Percentiles rank a stretch among this genome's conserved stretches.
phyloP scores from a whole-genome alignment of 1,139 yeast species.

The Saccharomycopsis hybrid region DNA sequence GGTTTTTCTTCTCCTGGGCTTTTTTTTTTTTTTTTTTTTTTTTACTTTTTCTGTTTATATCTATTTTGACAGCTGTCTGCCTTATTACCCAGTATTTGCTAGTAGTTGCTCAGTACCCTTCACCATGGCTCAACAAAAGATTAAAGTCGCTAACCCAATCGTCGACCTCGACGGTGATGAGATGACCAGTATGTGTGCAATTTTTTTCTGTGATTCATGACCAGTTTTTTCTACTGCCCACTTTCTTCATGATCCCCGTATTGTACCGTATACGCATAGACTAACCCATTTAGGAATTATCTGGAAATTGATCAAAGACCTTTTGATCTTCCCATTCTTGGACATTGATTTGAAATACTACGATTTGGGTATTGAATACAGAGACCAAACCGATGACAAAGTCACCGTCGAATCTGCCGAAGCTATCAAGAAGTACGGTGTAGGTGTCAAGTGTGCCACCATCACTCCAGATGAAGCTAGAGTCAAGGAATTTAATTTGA shows the following conservation, averaged over 20 bases:
- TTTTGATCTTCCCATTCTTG: conserved; percentile 65
- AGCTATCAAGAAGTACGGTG: conserved; percentile 83
- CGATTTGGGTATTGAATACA: conserved; percentile 77
- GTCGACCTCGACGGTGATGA: conserved; percentile 86
- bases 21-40: not conserved
- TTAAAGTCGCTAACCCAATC: conserved; percentile 63
- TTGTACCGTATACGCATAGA: no score
- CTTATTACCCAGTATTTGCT: not conserved
- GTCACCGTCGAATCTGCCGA: conserved; percentile 86
- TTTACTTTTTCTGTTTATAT: not conserved
- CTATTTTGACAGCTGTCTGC: not conserved
- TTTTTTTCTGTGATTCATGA: not conserved
- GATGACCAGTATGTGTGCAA: conserved; percentile 44
- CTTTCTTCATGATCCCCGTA: no score
- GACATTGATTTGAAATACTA: conserved; percentile 87
- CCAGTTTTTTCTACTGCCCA: not conserved
- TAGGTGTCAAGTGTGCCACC: conserved; percentile 95
- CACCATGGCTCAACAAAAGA: conserved; percentile 33
- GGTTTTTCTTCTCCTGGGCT: not conserved
- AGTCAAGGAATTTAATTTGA: conserved; percentile 80
- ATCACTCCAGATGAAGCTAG: conserved; percentile 98
- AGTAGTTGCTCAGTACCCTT: not conserved
- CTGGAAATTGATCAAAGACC: conserved; percentile 69
- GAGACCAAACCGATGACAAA: conserved; percentile 83
- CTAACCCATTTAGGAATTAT: conserved; percentile 44